These are phyloP conservation scores for Phialophora verrucosa DNA, from an alignment of 2,329 filamentous ascomycete species.

Conservation along the genomic window DNA sequence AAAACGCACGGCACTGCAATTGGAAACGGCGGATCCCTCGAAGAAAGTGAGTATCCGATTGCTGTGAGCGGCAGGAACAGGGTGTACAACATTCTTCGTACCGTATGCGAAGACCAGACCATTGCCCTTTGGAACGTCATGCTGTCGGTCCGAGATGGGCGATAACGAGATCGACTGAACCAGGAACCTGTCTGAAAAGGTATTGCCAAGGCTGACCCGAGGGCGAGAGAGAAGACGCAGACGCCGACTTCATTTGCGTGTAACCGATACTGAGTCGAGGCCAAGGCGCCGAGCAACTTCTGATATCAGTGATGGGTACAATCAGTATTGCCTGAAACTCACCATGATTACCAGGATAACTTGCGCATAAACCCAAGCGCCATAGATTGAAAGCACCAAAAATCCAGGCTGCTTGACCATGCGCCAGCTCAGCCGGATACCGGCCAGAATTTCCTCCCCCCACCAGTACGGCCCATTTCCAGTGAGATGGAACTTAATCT, in stretches of 20 bases:
- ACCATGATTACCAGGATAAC: slow-evolving; percentile 74
- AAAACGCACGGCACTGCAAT: slow-evolving; percentile 70
- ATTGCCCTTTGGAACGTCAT: slow-evolving; percentile 69
- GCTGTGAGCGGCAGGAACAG: slow-evolving; percentile 70
- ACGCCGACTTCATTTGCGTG: slow-evolving; percentile 69
- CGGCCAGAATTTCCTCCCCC: slow-evolving; percentile 77
- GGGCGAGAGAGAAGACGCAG: slow-evolving; percentile 67
- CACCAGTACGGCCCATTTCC: slow-evolving; percentile 76
- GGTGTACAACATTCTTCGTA: slow-evolving; percentile 71
- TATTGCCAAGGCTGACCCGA: slow-evolving; percentile 72
- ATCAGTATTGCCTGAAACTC: slow-evolving; percentile 39
- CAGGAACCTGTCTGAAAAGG: slow-evolving; percentile 74
- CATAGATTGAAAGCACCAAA: slow-evolving; percentile 72
- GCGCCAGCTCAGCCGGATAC: slow-evolving; percentile 67
- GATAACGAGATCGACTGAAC: slow-evolving; percentile 69
- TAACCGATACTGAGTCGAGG: slow-evolving; percentile 70
- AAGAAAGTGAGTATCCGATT: slow-evolving; percentile 70
- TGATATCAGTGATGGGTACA: slow-evolving; percentile 4
- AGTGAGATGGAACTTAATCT: slow-evolving; percentile 76
- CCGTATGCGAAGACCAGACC: slow-evolving; percentile 73
- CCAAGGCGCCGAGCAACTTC: slow-evolving; percentile 70
- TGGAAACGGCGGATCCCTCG: slow-evolving; percentile 65
- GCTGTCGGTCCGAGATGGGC: slow-evolving; percentile 66
- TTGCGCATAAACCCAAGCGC: slow-evolving; percentile 79
- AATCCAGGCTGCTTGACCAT: slow-evolving; percentile 80